These are phyloP conservation scores for Botrytis pseudocinerea DNA, from an alignment of 2,329 filamentous ascomycete species.

Conservation along the genomic window DNA sequence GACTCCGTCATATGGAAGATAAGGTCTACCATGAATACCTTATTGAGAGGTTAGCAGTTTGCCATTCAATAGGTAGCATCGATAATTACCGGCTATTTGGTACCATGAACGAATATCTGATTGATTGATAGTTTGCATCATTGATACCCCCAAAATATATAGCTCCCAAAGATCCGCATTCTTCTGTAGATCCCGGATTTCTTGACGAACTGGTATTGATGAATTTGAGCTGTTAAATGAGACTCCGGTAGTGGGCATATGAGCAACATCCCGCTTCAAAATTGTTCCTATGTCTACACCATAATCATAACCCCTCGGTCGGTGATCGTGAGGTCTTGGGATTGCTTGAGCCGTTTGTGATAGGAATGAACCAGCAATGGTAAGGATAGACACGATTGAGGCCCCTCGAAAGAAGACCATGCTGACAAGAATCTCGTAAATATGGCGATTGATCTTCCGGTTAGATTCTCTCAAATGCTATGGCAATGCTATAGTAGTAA, in stretches of 20 bases:
- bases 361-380: not conserved
- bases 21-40: conserved; percentile 39
- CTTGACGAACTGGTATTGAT: conserved; percentile 31
- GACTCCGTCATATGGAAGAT: conserved; percentile 33
- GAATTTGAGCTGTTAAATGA: conserved; percentile 29
- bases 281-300: conserved; percentile 25
- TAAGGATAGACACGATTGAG: not conserved
- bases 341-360: conserved; percentile 13
- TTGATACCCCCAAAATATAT: conserved; percentile 38
- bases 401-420: conserved; percentile 3
- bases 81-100: conserved; percentile 33
- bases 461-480: too few relatives aligned
- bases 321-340: not conserved
- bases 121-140: conserved; percentile 30
- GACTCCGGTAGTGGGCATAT: conserved; percentile 18
- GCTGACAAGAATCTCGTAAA: not conserved
- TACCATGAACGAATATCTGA: conserved; percentile 36
- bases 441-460: not conserved
- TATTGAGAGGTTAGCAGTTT: conserved; percentile 3
- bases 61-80: not conserved
- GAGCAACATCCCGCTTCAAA: conserved; percentile 27
- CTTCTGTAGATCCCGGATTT: conserved; percentile 35
- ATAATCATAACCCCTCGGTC: conserved; percentile 32
- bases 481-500: not conserved
- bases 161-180: conserved; percentile 35